These are phyloP conservation scores for Dioszegia hungarica DNA, from an alignment of 768 basidiomycete species.

Conservation along the genomic window DNA sequence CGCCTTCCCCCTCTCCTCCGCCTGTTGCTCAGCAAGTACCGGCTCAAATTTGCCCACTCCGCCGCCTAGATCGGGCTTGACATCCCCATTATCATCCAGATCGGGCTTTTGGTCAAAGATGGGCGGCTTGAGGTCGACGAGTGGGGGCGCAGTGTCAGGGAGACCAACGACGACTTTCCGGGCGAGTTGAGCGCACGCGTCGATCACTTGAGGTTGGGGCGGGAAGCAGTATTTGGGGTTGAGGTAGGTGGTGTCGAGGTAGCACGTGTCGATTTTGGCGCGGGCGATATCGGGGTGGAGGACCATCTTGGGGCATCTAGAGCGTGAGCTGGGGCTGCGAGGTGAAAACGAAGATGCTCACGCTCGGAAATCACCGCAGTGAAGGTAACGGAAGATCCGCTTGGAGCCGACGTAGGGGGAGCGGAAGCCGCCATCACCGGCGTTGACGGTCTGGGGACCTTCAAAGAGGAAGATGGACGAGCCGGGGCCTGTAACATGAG, in stretches of 20 bases:
- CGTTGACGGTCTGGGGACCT: constrained; percentile 80
- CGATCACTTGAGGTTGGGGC: constrained; percentile 87
- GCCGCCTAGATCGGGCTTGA: constrained; percentile 34
- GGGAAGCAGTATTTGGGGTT: constrained; percentile 93
- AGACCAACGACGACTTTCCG: constrained; percentile 54
- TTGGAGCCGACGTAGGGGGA: constrained; percentile 67
- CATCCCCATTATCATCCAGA: constrained; percentile 24
- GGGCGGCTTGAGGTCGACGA: constrained; percentile 16
- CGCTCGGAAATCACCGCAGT: constrained; percentile 68
- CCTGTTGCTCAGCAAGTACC: constrained; percentile 12
- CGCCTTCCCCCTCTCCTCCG: constrained; percentile 36
- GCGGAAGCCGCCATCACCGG: constrained; percentile 74
- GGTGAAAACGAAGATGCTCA: constrained; percentile 11
- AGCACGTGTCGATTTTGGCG: constrained; percentile 77
- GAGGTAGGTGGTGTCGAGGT: constrained; percentile 94
- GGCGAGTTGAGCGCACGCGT: constrained; percentile 83
- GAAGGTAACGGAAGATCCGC: constrained; percentile 76
- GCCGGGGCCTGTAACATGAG: constrained; percentile 60
- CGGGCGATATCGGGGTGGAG: constrained; percentile 76
- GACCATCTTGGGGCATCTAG: constrained; percentile 84
- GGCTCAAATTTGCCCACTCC: constrained; percentile 12
- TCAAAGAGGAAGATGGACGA: constrained; percentile 92
- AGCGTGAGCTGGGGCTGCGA: constrained; percentile 32
- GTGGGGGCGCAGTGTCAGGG: constrained; percentile 22
- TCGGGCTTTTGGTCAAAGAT: constrained; percentile 10